Conservation (phyloP, 768 basidiomycete genomes). For the Daedalea quercina region DNA sequence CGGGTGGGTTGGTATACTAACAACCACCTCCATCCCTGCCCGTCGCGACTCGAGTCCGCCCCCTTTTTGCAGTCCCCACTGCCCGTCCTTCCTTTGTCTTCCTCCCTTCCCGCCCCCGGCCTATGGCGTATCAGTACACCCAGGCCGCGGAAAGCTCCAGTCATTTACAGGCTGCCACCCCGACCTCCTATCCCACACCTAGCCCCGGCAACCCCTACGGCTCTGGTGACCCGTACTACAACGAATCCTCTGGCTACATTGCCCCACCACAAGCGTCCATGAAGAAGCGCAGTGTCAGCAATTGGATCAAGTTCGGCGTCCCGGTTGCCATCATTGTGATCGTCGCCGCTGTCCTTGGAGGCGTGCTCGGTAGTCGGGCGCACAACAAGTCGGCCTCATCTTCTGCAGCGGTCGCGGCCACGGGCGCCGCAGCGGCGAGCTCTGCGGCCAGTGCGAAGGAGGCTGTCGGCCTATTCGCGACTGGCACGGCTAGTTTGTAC, state of each 20-base stretch:
- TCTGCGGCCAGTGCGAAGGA: constrained; percentile 54
- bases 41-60: constrained; percentile 6
- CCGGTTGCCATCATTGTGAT: constrained; percentile 61
- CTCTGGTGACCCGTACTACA: constrained; percentile 64
- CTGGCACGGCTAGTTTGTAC: constrained; percentile 72
- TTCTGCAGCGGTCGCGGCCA: constrained; percentile 13
- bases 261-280: constrained; percentile 32
- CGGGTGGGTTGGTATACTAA: background rate
- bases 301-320: constrained; percentile 72
- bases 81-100: constrained; percentile 17
- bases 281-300: constrained; percentile 49
- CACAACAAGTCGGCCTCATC: constrained; percentile 33
- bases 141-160: constrained; percentile 10
- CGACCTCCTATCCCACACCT: constrained; percentile 12
- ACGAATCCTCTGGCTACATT: constrained; percentile 64
- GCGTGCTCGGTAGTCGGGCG: constrained; percentile 66
- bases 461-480: constrained; percentile 62
- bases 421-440: constrained; percentile 39
- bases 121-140: constrained; percentile 36
- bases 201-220: constrained; percentile 43
- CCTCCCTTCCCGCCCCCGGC: constrained; percentile 8
- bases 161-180: constrained; percentile 7
- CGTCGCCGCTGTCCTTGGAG: constrained; percentile 66
- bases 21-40: background rate
- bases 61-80: constrained; percentile 8